Evolutionary conservation across 495 filamentous ascomycete species (phyloP).

Genomic region (Cladorrhinum samala): DNA sequence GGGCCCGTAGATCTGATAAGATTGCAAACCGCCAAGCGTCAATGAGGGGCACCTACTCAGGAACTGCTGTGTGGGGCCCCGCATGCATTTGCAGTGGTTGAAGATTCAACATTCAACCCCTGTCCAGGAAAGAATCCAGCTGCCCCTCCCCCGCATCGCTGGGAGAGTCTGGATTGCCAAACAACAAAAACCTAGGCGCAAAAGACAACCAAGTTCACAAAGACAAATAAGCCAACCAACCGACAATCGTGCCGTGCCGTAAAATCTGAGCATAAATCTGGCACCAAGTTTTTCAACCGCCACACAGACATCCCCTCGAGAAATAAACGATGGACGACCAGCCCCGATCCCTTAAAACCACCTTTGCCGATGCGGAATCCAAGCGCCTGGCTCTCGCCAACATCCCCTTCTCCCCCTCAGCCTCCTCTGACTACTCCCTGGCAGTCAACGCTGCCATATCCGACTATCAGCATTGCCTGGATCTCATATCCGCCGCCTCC

Average conservation of each 20-base stretch:
- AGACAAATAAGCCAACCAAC: too few species aligned
- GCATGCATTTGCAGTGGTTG: too few species aligned
- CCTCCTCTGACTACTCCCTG: constrained; percentile 56
- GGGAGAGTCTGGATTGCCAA: too few species aligned
- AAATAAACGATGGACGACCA: constrained; percentile 28
- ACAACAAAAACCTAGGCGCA: too few species aligned
- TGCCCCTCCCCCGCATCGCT: not conserved
- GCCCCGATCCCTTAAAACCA: constrained; percentile 36
- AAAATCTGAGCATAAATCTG: too few species aligned
- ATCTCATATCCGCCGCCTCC: constrained; percentile 60
- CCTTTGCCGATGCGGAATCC: constrained; percentile 51
- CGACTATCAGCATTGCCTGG: constrained; percentile 65
- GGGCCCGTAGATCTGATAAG: not conserved
- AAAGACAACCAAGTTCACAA: too few species aligned
- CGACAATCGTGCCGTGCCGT: too few species aligned
- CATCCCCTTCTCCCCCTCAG: constrained; percentile 35
- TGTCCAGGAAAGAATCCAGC: not conserved
- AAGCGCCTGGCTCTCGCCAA: constrained; percentile 33
- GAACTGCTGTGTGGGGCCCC: not conserved
- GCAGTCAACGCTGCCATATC: constrained; percentile 60
- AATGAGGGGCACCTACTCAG: not conserved
- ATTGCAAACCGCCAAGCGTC: not conserved
- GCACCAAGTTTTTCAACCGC: too few species aligned
- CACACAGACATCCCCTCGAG: too few species aligned
- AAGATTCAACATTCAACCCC: too few species aligned